Percentiles rank a stretch among this genome's conserved stretches.
Evolutionary conservation across 345 rosid species (phyloP).

Genomic region (Linum trigynum): DNA sequence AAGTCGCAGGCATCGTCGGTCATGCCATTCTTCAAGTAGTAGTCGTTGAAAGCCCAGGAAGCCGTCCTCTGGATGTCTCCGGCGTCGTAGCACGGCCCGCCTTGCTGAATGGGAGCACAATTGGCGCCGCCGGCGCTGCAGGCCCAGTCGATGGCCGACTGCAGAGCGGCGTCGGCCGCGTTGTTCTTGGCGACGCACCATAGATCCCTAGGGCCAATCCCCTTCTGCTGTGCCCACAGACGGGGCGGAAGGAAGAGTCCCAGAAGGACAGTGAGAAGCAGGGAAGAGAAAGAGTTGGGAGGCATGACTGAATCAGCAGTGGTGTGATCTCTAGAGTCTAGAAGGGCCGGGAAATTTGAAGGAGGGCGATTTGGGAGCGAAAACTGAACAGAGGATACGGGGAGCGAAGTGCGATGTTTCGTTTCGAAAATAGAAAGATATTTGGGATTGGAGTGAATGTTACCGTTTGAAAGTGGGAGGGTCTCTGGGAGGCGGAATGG

Average conservation of each 20-base stretch:
- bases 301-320: too few species aligned
- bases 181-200: constrained; percentile 95
- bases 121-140: constrained; percentile 62
- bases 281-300: background rate
- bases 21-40: constrained; percentile 57
- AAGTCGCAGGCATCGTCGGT: constrained; percentile 66
- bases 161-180: constrained; percentile 60
- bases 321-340: too few species aligned
- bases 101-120: constrained; percentile 53
- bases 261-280: background rate
- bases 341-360: too few species aligned
- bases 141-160: constrained; percentile 69
- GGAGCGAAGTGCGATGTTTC: too few species aligned
- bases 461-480: too few species aligned
- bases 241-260: background rate
- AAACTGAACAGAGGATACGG: too few species aligned
- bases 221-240: constrained; percentile 20
- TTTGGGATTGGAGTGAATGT: too few species aligned
- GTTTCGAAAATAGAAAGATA: too few species aligned
- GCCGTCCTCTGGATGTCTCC: constrained; percentile 49
- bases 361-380: too few species aligned
- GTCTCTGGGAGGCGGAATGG: too few species aligned
- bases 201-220: constrained; percentile 35
- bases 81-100: constrained; percentile 57
- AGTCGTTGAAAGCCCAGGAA: constrained; percentile 70